A percentile compares a stretch with the other conserved stretches of the same genome.
Evolutionary conservation across 2,329 filamentous ascomycete species (phyloP).

Genomic region (Colletotrichum phormii): DNA sequence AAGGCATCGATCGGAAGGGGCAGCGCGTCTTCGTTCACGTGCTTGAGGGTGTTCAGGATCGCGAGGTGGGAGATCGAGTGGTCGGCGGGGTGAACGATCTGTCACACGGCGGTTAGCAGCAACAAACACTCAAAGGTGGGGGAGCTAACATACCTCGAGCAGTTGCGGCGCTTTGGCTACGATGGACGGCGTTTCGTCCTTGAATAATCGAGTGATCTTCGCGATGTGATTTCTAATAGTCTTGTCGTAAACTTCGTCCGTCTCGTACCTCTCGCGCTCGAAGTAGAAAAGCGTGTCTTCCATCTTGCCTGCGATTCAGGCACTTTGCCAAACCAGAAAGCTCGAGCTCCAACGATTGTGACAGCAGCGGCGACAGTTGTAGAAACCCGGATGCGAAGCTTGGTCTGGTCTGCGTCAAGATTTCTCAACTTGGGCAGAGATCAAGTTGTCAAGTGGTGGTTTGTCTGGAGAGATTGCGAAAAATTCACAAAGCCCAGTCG

Average conservation of each 20-base stretch:
- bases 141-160: constrained; percentile 51
- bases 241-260: constrained; percentile 54
- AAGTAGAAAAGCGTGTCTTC: constrained; percentile 55
- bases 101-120: constrained; percentile 7
- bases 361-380: background rate
- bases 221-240: constrained; percentile 52
- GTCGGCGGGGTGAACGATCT: constrained; percentile 59
- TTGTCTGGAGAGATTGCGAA: background rate
- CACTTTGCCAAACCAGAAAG: constrained; percentile 6
- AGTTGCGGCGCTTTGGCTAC: constrained; percentile 49
- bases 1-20: constrained; percentile 42
- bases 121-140: background rate
- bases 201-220: constrained; percentile 51
- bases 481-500: background rate
- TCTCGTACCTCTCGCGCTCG: constrained; percentile 45
- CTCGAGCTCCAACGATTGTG: constrained; percentile 7
- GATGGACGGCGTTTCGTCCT: constrained; percentile 47
- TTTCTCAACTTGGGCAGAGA: background rate
- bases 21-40: constrained; percentile 17
- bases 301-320: constrained; percentile 42
- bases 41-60: constrained; percentile 56
- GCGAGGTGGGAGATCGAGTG: constrained; percentile 65
- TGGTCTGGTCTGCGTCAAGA: background rate
- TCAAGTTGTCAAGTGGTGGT: background rate
- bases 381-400: background rate